Evolutionary conservation across 2,329 filamentous ascomycete genomes (phyloP), one percentile per base, ranked within the genome.

Genomic region (Xylaria sp.): DNA sequence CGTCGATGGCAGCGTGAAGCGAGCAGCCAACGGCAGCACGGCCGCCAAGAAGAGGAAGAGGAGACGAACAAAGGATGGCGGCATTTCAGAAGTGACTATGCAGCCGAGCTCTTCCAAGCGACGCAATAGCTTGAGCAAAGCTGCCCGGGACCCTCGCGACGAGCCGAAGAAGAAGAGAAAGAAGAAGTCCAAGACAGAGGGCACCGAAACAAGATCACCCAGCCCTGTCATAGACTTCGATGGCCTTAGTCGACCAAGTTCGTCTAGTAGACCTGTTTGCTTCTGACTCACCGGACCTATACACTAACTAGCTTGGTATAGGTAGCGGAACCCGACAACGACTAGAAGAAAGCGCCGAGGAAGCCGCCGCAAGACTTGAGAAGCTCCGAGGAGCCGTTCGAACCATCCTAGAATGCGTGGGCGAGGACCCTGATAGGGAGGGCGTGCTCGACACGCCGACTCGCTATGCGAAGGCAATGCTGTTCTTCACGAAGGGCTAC

Each of bases 401-500:
- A 58, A 91, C 90, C 1, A 84, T 92, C 16, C 86, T 92, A 35
- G 90, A 92, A 78, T 92, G 90, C 73, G 82, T 92, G 5, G 90
- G 90, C 73, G 90, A 92, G 79, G 89, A 92, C 72, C 88, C 89
- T 0, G 84, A 90, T 72, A 85, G 90, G 37, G 87, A 90, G 71
- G 90, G 90, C 50, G 81, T 92, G 48, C 82, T 91, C 18, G 88
- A 84, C 48, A 92, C 90, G 0, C 96, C 96, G 0, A 89, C 92
- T 76, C 88, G 96, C 70, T 99, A 98, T 80, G 95, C 96, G 55
- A 96, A 97, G 81, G 96, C 96, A 16, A 90, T 99, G 88, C 88
- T 98, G 71, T 97, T 92, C 84, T 94, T 99, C 81, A 99, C 96
- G 5, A 94, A 97, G 80, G 96, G 96, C 51, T 99, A 99, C 79